Percentiles rank a stretch among this genome's conserved stretches.
phyloP scores from a whole-genome alignment of 2,329 filamentous ascomycete species.

The Alternaria solani region DNA sequence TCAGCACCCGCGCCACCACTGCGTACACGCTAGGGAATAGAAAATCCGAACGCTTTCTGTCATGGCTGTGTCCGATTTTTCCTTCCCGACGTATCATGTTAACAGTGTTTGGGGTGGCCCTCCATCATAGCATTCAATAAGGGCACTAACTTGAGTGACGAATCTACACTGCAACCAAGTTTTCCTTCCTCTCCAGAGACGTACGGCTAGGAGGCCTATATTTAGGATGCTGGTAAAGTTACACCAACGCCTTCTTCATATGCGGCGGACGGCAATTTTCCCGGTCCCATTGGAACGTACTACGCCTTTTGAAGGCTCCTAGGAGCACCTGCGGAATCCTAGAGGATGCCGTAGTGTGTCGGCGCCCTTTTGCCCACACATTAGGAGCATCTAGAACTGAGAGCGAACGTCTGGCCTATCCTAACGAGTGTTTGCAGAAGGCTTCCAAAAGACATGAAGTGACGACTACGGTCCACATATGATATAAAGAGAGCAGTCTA shows the following conservation, averaged over 20 bases:
- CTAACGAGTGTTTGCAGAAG: background rate
- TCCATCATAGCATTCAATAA: background rate
- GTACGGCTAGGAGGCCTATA: background rate
- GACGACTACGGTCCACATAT: background rate
- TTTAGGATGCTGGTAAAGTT: background rate
- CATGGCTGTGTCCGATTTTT: no score
- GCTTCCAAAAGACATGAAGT: no score
- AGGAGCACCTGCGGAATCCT: background rate
- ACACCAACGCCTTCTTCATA: background rate
- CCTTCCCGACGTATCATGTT: background rate
- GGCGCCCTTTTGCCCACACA: background rate
- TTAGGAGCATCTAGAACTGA: background rate
- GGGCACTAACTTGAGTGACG: background rate
- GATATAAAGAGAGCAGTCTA: background rate
- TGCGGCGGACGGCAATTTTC: background rate
- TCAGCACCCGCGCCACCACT: no score
- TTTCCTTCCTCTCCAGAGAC: no score
- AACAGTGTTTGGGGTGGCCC: background rate
- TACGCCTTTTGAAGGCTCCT: background rate
- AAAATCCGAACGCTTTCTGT: no score
- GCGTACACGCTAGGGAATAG: no score
- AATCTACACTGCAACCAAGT: no score
- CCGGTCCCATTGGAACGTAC: background rate
- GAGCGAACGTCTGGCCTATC: background rate
- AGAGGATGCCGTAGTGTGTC: background rate